Conservation (phyloP, 2,329 filamentous ascomycete genomes). For the Arthrinium phaeospermum region DNA sequence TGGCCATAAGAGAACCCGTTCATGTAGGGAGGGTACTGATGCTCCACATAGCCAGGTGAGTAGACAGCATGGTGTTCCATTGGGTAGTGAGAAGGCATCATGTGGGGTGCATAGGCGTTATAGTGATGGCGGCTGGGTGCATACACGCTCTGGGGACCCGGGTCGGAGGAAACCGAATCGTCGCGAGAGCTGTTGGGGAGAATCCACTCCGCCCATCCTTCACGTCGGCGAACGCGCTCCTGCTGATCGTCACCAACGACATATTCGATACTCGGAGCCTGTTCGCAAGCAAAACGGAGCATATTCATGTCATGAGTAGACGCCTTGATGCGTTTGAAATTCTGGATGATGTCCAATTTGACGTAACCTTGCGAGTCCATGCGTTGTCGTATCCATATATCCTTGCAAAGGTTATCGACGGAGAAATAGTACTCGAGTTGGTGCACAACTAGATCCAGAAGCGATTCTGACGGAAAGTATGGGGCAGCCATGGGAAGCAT, state of each 20-base stretch:
- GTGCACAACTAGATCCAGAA: constrained; percentile 45
- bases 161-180: constrained; percentile 69
- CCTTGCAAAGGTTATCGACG: constrained; percentile 92
- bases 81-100: constrained; percentile 34
- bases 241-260: constrained; percentile 75
- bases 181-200: constrained; percentile 74
- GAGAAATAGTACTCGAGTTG: constrained; percentile 95
- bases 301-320: constrained; percentile 75
- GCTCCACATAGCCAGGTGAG: constrained; percentile 34
- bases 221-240: constrained; percentile 76
- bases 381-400: constrained; percentile 82
- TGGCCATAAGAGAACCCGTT: constrained; percentile 38
- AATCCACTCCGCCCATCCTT: constrained; percentile 83
- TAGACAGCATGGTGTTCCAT: constrained; percentile 36
- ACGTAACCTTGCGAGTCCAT: constrained; percentile 98
- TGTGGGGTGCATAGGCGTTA: constrained; percentile 29
- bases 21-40: constrained; percentile 39
- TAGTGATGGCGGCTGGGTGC: constrained; percentile 35
- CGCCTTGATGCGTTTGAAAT: constrained; percentile 84
- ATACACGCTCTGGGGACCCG: constrained; percentile 60
- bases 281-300: constrained; percentile 75
- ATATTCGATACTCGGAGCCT: constrained; percentile 76
- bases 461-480: constrained; percentile 23
- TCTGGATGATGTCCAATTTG: constrained; percentile 75
- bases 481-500: neutral